Evolutionary conservation across 345 rosid genomes (phyloP), one percentile per base, ranked within the genome.

Genomic region (Citrus cavaleriei): DNA sequence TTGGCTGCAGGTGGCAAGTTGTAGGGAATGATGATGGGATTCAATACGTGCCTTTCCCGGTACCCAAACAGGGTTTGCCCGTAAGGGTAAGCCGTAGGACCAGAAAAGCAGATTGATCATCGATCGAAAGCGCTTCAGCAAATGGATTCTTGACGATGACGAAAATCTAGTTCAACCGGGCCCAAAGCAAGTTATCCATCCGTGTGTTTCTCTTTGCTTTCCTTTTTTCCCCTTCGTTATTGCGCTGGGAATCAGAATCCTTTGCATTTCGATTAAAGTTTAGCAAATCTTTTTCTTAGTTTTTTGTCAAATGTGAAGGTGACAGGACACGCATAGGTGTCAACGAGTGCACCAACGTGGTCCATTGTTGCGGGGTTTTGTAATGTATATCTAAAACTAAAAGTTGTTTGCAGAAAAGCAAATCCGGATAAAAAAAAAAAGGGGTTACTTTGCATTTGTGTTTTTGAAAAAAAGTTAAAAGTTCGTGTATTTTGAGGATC

Each of bases 1-100:
- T 81, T 76, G 79, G 83, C 27, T 80, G 74, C 84, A 95, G 99
- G 88, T 95, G 99, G 99, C 84, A 89, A 84, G 85, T 86, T 42
- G 78, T 84, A 61, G 96, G 92, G 83, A 88, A 82, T 2, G 91
- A 87, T 1, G 93, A 91, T 80, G 99, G 93, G 21, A 91, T 95
- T 77, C 98, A 93, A 51, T 95, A 95, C 79, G 96, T 92, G 19
- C 99, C 99, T 65, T 95, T 95, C 76, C 99, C 98, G 1, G 96
- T 95, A 16, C 98, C 99, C 66, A 92, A 86, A 81, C 85, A 76
- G 30, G 99, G 99, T n/a, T 85, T 93, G 74, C 97, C 98, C 34
- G 81, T 95, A 72, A 87, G 83, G 78, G 90, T 93, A 7, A 81
- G 58, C 32, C 88, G 82, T 1, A 85, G 85, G 68, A 79, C 66